Percentiles rank a stretch among this genome's conserved stretches.
These are phyloP conservation scores for Mycoemilia scoparia DNA, from an alignment of 192 early-diverging fungal species.

Conservation along the genomic window DNA sequence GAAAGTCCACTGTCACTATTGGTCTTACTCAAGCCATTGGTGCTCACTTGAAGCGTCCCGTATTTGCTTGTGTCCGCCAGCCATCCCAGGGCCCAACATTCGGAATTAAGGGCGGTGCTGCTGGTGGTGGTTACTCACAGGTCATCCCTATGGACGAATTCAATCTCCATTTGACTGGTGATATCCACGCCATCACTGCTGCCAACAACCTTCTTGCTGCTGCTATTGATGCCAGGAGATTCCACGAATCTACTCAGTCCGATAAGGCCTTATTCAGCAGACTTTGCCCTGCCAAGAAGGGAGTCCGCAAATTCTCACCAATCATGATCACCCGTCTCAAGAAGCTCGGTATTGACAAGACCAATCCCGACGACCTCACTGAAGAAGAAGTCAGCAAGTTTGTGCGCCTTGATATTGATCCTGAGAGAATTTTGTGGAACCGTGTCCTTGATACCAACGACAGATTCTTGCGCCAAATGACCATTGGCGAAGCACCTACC, in stretches of 20 bases:
- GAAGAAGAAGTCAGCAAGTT: constrained; percentile 59
- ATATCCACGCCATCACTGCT: constrained; percentile 95
- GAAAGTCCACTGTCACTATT: constrained; percentile 94
- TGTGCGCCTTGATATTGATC: constrained; percentile 88
- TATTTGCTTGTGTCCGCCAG: constrained; percentile 94
- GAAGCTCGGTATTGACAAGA: constrained; percentile 67
- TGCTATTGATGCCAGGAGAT: constrained; percentile 91
- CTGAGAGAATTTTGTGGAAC: constrained; percentile 89
- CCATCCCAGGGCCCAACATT: constrained; percentile 99
- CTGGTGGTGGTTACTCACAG: constrained; percentile 96
- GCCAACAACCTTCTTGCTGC: constrained; percentile 96
- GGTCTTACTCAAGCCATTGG: constrained; percentile 92
- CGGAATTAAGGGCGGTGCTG: constrained; percentile 97
- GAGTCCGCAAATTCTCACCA: constrained; percentile 57
- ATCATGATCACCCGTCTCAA: constrained; percentile 64
- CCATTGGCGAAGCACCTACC: constrained; percentile 68
- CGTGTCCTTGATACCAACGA: constrained; percentile 94
- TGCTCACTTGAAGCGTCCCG: constrained; percentile 68
- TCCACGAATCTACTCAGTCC: constrained; percentile 77
- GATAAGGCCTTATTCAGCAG: constrained; percentile 65
- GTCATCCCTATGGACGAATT: constrained; percentile 99
- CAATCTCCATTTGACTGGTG: constrained; percentile 96
- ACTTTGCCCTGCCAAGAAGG: constrained; percentile 74
- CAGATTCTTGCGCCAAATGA: constrained; percentile 81
- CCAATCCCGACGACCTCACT: constrained; percentile 60